Evolutionary conservation across 805 yeast species (phyloP).

Genomic region (Kluyveromyces nonfermentans): DNA sequence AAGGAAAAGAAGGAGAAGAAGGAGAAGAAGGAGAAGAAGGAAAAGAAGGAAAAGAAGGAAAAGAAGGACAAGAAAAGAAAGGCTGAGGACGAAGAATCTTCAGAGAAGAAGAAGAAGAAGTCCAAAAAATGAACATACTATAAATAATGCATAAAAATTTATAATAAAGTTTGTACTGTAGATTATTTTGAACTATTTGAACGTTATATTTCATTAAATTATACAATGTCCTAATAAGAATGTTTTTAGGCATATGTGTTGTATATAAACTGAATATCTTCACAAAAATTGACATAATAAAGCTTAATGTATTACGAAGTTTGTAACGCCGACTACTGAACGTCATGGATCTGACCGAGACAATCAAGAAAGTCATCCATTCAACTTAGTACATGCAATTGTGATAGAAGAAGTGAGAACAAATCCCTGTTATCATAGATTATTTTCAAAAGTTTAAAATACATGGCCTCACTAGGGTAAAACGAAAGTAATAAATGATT

Average conservation of each 20-base stretch:
- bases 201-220: background rate
- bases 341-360: no score
- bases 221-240: background rate
- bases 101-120: slow-evolving; percentile 32
- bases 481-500: background rate
- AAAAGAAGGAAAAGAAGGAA: slow-evolving; percentile 46
- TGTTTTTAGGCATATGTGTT: background rate
- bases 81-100: slow-evolving; percentile 26
- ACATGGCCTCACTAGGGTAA: no score
- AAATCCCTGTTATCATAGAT: no score
- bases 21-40: slow-evolving; percentile 45
- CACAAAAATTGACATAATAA: no score
- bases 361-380: no score
- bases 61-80: slow-evolving; percentile 32
- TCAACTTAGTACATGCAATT: no score
- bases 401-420: no score
- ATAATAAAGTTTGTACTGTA: slow-evolving; percentile 3
- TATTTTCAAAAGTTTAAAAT: no score
- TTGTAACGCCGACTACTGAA: no score
- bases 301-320: no score
- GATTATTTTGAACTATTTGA: slow-evolving; percentile 3
- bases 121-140: slow-evolving; percentile 30
- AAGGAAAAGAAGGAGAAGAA: slow-evolving; percentile 50
- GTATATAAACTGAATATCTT: no score
- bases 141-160: slow-evolving; percentile 1